These are phyloP conservation scores for Tulasnella sp. DNA, from an alignment of 768 basidiomycete species.

Conservation along the genomic window DNA sequence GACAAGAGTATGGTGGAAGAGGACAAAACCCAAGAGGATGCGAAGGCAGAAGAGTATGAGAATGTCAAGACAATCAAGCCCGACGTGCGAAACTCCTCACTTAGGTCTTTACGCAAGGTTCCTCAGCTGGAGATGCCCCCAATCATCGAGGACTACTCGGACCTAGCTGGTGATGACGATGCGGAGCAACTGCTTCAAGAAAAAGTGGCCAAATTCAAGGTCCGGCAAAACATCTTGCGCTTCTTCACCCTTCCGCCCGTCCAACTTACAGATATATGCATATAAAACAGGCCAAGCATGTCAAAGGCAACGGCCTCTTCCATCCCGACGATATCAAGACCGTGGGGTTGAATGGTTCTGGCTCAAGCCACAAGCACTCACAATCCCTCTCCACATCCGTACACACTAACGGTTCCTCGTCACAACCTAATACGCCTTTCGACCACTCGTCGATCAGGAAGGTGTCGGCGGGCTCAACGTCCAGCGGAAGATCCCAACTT, in stretches of 20 bases:
- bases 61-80: conserved; percentile 75
- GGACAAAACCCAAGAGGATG: conserved; percentile 44
- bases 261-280: neutral
- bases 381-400: conserved; percentile 20
- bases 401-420: conserved; percentile 32
- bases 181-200: conserved; percentile 48
- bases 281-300: conserved; percentile 51
- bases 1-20: conserved; percentile 50
- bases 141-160: conserved; percentile 86
- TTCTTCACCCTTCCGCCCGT: neutral
- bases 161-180: conserved; percentile 70
- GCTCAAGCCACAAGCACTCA: neutral
- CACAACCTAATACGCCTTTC: conserved; percentile 49
- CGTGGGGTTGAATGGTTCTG: conserved; percentile 32
- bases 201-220: conserved; percentile 80
- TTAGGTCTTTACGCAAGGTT: conserved; percentile 10
- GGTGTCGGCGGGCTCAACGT: conserved; percentile 44
- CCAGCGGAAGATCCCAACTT: conserved; percentile 27
- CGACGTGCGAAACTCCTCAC: conserved; percentile 44
- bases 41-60: conserved; percentile 47
- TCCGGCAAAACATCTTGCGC: conserved; percentile 23
- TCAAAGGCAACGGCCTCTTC: conserved; percentile 61
- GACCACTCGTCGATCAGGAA: conserved; percentile 44
- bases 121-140: conserved; percentile 40
- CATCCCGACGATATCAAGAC: conserved; percentile 86